A percentile compares a stretch with the other conserved stretches of the same genome.
phyloP scores from a whole-genome alignment of 371 early-diverging fungal species.

The Syncephalis plumigaleata region DNA sequence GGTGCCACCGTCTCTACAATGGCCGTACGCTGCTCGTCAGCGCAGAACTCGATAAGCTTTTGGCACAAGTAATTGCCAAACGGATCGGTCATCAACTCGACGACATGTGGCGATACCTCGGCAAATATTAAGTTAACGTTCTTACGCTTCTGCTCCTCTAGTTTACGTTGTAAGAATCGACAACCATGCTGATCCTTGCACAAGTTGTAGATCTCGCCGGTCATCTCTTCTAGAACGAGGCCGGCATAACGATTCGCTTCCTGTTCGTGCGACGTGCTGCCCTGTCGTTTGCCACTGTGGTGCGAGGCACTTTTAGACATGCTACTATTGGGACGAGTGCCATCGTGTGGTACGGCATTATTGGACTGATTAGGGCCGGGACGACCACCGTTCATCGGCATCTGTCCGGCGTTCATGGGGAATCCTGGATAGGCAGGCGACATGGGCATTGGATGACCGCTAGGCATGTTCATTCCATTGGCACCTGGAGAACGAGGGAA shows the following conservation, averaged over 20 bases:
- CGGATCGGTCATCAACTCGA: slow-evolving; percentile 51
- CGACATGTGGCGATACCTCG: slow-evolving; percentile 55
- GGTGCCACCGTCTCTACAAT: slow-evolving; percentile 54
- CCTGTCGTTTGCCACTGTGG: too few species aligned
- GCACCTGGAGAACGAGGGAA: slow-evolving; percentile 1
- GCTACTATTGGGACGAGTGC: too few species aligned
- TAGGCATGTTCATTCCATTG: too few species aligned
- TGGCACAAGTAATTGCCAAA: slow-evolving; percentile 89
- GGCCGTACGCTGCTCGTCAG: slow-evolving; percentile 47
- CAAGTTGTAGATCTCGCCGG: slow-evolving; percentile 39
- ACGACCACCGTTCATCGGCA: too few species aligned
- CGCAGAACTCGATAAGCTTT: slow-evolving; percentile 65
- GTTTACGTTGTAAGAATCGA: slow-evolving; percentile 65
- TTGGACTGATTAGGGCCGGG: too few species aligned
- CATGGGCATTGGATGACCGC: too few species aligned
- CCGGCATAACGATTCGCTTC: too few species aligned
- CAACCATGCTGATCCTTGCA: slow-evolving; percentile 88
- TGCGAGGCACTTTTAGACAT: too few species aligned
- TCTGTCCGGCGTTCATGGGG: too few species aligned
- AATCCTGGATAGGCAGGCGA: too few species aligned
- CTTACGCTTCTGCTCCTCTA: slow-evolving; percentile 53
- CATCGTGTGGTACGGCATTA: too few species aligned
- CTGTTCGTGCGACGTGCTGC: too few species aligned
- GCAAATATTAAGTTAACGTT: slow-evolving; percentile 43
- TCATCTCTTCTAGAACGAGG: not conserved